Evolutionary conservation across 345 rosid species (phyloP).

Genomic region (Cardamine occulta): DNA sequence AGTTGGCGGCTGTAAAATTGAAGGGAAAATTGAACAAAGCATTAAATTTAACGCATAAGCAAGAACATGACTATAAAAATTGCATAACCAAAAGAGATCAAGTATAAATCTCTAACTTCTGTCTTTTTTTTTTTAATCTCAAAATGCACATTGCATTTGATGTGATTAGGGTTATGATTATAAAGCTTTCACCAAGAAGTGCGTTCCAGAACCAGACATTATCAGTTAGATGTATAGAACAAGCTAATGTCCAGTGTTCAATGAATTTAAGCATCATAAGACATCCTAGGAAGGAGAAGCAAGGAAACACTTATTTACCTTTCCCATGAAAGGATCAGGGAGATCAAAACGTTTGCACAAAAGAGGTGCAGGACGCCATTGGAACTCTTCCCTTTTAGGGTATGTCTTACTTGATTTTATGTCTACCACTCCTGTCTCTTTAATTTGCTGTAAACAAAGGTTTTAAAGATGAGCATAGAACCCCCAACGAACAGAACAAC

Average conservation of each 20-base stretch:
- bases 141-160: constrained; percentile 11
- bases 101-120: neutral
- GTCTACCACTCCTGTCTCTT: constrained; percentile 58
- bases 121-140: neutral
- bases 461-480: constrained; percentile 29
- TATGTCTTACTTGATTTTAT: constrained; percentile 46
- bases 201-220: constrained; percentile 6
- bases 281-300: constrained; percentile 10
- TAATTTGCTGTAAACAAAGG: constrained; percentile 57
- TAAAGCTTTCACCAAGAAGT: neutral
- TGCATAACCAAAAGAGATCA: constrained; percentile 7
- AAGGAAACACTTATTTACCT: constrained; percentile 55
- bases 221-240: neutral
- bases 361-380: constrained; percentile 88
- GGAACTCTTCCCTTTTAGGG: constrained; percentile 91
- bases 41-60: neutral
- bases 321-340: constrained; percentile 91
- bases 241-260: neutral
- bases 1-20: constrained; percentile 69
- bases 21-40: neutral
- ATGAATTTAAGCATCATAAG: constrained; percentile 2
- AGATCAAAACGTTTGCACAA: constrained; percentile 98
- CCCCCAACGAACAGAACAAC: constrained; percentile 27
- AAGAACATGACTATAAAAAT: constrained; percentile 15
- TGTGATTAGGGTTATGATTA: neutral